These are phyloP conservation scores for Sequoiadendron giganteum DNA, from an alignment of 75 land plant genomes.

Conservation along the genomic window DNA sequence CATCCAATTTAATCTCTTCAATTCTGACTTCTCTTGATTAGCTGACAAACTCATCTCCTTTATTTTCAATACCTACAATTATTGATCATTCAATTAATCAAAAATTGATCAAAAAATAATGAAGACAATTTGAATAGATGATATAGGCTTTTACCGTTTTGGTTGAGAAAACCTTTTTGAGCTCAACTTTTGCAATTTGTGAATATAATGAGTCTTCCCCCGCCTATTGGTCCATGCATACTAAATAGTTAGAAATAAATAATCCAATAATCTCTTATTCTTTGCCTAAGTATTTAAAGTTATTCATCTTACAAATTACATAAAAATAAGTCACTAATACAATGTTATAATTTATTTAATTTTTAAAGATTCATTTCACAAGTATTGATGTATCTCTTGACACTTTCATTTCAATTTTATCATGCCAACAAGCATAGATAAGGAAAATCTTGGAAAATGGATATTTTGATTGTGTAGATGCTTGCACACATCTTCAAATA, in stretches of 20 bases:
- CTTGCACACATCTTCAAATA: background rate
- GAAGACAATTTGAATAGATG: background rate
- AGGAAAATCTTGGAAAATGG: background rate
- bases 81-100: background rate
- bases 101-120: background rate
- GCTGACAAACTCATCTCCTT: constrained; percentile 74
- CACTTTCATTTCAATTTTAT: background rate
- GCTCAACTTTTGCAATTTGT: constrained; percentile 54
- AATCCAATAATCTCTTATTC: background rate
- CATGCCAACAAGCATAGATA: background rate
- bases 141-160: constrained; percentile 33
- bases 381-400: background rate
- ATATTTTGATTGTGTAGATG: background rate
- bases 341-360: background rate
- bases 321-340: background rate
- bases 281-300: background rate
- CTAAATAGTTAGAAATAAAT: background rate
- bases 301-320: background rate
- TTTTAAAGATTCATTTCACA: background rate
- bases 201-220: constrained; percentile 69
- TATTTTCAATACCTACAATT: constrained; percentile 51
- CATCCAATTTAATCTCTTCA: constrained; percentile 80
- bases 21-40: constrained; percentile 71
- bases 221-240: constrained; percentile 26
- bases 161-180: constrained; percentile 56